phyloP scores from a whole-genome alignment of 2,329 filamentous ascomycete species.

The Aureobasidium subglaciale region DNA sequence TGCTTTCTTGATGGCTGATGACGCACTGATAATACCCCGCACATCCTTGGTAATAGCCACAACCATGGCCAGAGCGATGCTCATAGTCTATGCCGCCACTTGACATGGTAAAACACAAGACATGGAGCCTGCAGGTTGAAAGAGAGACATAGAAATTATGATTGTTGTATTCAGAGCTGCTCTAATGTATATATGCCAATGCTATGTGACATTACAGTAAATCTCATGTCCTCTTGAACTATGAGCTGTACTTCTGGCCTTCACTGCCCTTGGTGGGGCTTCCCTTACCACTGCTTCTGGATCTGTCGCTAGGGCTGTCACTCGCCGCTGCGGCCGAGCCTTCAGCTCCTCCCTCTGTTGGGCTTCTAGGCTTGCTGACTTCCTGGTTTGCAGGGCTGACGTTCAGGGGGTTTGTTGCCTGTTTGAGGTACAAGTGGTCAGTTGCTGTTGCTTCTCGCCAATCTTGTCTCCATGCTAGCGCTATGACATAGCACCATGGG shows the following conservation, averaged over 20 bases:
- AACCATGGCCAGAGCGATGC: neutral
- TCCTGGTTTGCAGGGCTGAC: conserved; percentile 55
- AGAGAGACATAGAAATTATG: neutral
- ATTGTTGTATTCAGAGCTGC: neutral
- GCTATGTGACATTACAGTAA: neutral
- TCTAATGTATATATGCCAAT: neutral
- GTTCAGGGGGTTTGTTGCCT: conserved; percentile 44
- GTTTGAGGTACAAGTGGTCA: conserved; percentile 12
- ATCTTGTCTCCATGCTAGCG: neutral
- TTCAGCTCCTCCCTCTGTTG: conserved; percentile 37
- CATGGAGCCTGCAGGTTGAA: no score
- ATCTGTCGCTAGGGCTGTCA: conserved; percentile 33
- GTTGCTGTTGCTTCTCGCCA: conserved; percentile 20
- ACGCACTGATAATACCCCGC: conserved; percentile 11
- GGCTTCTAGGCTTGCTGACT: conserved; percentile 44
- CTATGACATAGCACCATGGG: neutral
- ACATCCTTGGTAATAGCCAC: conserved; percentile 5
- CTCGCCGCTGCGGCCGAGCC: conserved; percentile 28
- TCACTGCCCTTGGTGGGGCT: conserved; percentile 10
- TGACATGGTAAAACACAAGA: no score
- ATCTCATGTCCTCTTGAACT: neutral
- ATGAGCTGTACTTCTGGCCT: conserved; percentile 14
- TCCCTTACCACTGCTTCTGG: conserved; percentile 21
- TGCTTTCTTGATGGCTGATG: neutral
- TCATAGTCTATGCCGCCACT: no score